phyloP scores from a whole-genome alignment of 2,329 filamentous ascomycete genomes.

The Ophiostoma sp. region DNA sequence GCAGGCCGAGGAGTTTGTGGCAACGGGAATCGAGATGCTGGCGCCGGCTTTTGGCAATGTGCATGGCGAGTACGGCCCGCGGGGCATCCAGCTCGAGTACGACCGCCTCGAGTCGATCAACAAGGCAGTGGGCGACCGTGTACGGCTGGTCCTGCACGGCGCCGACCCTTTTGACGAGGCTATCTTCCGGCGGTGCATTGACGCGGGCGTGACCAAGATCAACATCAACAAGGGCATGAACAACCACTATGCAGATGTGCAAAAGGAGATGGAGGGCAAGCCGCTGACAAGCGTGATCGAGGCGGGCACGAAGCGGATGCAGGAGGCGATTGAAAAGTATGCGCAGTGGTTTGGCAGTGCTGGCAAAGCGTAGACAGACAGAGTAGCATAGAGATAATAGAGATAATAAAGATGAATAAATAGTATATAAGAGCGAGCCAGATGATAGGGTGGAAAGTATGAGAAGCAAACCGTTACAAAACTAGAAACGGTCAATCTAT shows the following conservation, averaged over 20 bases:
- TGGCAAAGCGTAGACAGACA: conserved; percentile 36
- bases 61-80: conserved; percentile 65
- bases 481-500: not conserved
- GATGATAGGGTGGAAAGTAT: not conserved
- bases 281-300: conserved; percentile 45
- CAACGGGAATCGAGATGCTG: conserved; percentile 66
- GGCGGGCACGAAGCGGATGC: conserved; percentile 43
- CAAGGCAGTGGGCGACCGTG: conserved; percentile 40
- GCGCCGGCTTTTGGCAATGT: conserved; percentile 73
- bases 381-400: not conserved
- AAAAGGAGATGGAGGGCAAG: conserved; percentile 43
- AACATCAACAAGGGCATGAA: conserved; percentile 51
- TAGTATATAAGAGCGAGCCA: too few species aligned
- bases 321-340: conserved; percentile 44
- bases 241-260: conserved; percentile 41
- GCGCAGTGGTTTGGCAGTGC: conserved; percentile 43
- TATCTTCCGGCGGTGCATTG: conserved; percentile 42
- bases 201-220: conserved; percentile 43
- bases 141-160: conserved; percentile 45
- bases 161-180: conserved; percentile 44
- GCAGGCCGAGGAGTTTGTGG: conserved; percentile 64
- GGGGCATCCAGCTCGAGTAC: conserved; percentile 59
- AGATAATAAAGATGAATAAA: too few species aligned
- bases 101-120: conserved; percentile 43
- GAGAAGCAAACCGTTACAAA: not conserved